Percentiles rank a stretch among this genome's conserved stretches.
Evolutionary conservation across 768 basidiomycete species (phyloP).

Genomic region (Mycena indigotica): DNA sequence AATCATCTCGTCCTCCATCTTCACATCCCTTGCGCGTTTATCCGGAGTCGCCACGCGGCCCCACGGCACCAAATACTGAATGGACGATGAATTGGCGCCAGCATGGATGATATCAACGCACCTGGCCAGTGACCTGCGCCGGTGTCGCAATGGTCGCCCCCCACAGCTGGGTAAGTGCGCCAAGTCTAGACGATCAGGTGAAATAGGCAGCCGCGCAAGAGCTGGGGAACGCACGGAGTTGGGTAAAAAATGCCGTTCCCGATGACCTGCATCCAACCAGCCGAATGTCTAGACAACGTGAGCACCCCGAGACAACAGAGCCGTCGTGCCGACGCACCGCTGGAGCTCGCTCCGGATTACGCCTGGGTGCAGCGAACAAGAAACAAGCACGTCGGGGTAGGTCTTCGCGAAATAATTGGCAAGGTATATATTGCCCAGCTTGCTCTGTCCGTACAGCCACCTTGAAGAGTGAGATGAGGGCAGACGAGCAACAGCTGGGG

Average conservation of each 20-base stretch:
- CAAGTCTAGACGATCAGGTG: slow-evolving; percentile 3
- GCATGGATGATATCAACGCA: background rate
- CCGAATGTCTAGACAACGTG: background rate
- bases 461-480: background rate
- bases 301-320: background rate
- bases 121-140: slow-evolving; percentile 13
- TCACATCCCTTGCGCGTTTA: slow-evolving; percentile 29
- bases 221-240: slow-evolving; percentile 4
- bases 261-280: slow-evolving; percentile 2
- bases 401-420: slow-evolving; percentile 30
- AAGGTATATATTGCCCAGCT: slow-evolving; percentile 31
- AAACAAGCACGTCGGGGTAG: slow-evolving; percentile 31
- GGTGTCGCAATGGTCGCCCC: slow-evolving; percentile 14
- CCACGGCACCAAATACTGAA: slow-evolving; percentile 41
- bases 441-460: slow-evolving; percentile 9
- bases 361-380: slow-evolving; percentile 33
- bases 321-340: background rate
- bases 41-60: slow-evolving; percentile 31
- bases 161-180: slow-evolving; percentile 18
- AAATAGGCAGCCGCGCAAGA: too few species aligned
- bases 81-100: background rate
- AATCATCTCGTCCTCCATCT: slow-evolving; percentile 37
- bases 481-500: background rate
- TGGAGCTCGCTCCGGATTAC: slow-evolving; percentile 23
- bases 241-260: background rate